These are phyloP conservation scores for Vitis hybrid DNA, from an alignment of 177 flowering plant species.

Conservation along the genomic window DNA sequence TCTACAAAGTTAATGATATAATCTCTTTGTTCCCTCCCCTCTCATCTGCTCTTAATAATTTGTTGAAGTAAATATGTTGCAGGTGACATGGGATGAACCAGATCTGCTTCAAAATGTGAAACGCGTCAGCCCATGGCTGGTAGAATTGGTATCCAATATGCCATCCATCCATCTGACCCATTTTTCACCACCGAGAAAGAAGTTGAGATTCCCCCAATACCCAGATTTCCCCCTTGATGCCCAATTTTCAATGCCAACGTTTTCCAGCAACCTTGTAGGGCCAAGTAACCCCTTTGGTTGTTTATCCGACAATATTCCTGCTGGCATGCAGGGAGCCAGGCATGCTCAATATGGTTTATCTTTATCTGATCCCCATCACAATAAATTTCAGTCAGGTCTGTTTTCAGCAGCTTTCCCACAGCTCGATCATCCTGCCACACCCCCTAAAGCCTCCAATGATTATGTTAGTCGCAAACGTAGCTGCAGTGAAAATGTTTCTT, in stretches of 20 bases:
- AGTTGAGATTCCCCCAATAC: conserved; percentile 44
- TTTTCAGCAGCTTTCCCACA: conserved; percentile 31
- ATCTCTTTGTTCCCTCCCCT: not conserved
- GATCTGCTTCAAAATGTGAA: conserved; percentile 75
- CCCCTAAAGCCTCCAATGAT: conserved; percentile 27
- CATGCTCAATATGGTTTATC: conserved; percentile 42
- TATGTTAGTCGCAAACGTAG: conserved; percentile 28
- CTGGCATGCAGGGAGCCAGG: conserved; percentile 76
- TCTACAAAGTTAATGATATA: not conserved
- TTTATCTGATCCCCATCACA: conserved; percentile 45
- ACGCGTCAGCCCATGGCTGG: conserved; percentile 71
- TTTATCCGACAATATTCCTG: conserved; percentile 33
- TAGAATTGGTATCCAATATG: conserved; percentile 59
- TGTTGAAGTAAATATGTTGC: conserved; percentile 3
- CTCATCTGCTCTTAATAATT: not conserved
- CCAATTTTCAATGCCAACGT: conserved; percentile 40
- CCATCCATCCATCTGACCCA: conserved; percentile 56
- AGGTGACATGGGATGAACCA: conserved; percentile 82
- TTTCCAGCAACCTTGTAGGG: conserved; percentile 47
- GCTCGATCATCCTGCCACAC: conserved; percentile 27
- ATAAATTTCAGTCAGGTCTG: conserved; percentile 41
- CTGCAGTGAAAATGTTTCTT: conserved; percentile 44
- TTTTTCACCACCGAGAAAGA: conserved; percentile 65
- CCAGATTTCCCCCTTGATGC: conserved; percentile 51
- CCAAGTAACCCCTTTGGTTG: conserved; percentile 37